Evolutionary conservation across 2,329 filamentous ascomycete species (phyloP).

Genomic region (Daldinia sp.): DNA sequence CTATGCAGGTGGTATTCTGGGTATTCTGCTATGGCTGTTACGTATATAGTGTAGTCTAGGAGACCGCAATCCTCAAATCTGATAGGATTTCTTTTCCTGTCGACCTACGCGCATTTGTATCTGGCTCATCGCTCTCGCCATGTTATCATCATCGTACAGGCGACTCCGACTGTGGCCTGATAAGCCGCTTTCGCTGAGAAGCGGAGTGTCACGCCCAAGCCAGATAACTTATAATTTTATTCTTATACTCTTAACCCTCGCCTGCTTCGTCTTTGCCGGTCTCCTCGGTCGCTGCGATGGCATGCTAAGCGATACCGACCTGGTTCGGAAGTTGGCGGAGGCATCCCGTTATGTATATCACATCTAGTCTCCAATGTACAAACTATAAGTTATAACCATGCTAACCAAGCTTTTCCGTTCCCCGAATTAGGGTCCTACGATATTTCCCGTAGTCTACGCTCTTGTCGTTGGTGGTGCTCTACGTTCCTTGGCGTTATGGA

Average conservation of each 20-base stretch:
- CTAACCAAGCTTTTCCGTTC: not conserved
- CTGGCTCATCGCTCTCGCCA: not conserved
- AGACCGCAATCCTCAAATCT: not conserved
- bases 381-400: not conserved
- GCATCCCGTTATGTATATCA: constrained; percentile 7
- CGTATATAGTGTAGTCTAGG: not conserved
- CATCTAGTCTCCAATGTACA: not conserved
- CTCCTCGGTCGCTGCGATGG: not conserved
- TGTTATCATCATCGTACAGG: not conserved
- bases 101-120: not conserved
- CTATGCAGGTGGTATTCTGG: too few species aligned
- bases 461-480: constrained; percentile 1
- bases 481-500: constrained; percentile 7
- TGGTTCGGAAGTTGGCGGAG: not conserved
- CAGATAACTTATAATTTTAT: constrained; percentile 6
- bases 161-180: constrained; percentile 2
- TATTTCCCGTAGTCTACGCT: constrained; percentile 7
- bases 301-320: not conserved
- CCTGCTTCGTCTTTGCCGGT: constrained; percentile 2
- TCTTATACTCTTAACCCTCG: not conserved
- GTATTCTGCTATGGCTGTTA: not conserved
- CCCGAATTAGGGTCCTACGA: not conserved
- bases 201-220: not conserved
- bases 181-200: not conserved
- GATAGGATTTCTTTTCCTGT: not conserved